Evolutionary conservation across 2,329 filamentous ascomycete genomes (phyloP).

Genomic region (Fusarium xylarioides): DNA sequence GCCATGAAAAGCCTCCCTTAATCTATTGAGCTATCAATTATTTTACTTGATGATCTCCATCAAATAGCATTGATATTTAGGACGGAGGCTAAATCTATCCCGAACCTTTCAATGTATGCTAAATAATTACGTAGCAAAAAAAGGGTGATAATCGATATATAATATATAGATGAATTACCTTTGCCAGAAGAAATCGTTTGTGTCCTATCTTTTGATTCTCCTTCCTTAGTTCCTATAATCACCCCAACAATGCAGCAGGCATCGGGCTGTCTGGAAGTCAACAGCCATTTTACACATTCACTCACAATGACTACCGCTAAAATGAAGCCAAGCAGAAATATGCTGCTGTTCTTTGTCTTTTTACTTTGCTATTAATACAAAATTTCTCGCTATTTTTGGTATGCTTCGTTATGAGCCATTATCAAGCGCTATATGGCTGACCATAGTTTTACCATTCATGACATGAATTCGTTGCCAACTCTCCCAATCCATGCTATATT

Average conservation of each 20-base stretch:
- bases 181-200: background rate
- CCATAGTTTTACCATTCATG: conserved; percentile 3
- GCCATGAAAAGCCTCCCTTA: background rate
- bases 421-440: background rate
- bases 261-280: background rate
- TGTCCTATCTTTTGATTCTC: background rate
- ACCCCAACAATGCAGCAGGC: background rate
- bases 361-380: conserved; percentile 22
- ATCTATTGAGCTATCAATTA: background rate
- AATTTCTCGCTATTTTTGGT: conserved; percentile 4
- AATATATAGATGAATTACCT: background rate
- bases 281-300: background rate
- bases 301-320: background rate
- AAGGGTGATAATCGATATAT: background rate
- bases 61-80: background rate
- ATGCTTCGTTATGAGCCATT: conserved; percentile 22
- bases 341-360: background rate
- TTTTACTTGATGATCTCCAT: background rate
- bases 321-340: background rate
- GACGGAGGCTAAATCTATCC: background rate
- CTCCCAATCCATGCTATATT: background rate
- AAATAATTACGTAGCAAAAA: background rate
- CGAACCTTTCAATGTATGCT: background rate
- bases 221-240: background rate
- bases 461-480: conserved; percentile 5